phyloP scores from a whole-genome alignment of 306 rosid species.

The Boehmeria nivea region DNA sequence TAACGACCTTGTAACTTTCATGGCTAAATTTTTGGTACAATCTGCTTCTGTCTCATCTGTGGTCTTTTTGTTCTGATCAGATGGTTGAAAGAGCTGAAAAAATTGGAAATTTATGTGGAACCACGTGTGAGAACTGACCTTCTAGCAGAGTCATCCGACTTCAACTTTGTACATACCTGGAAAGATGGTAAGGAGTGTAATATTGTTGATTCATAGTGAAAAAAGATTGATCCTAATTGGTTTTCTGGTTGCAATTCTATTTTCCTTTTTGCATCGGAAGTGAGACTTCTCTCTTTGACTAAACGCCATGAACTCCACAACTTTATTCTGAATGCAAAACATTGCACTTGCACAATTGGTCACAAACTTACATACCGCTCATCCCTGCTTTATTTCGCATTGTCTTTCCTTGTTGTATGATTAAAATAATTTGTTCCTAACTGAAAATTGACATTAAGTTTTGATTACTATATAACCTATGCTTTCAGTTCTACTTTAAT shows the following conservation, averaged over 20 bases:
- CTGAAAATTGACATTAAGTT: background rate
- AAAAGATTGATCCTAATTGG: background rate
- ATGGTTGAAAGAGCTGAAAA: conserved; percentile 79
- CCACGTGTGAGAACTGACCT: conserved; percentile 75
- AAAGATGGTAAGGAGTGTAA: conserved; percentile 59
- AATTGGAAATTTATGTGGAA: conserved; percentile 70
- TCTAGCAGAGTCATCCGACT: conserved; percentile 68
- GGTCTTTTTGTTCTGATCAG: conserved; percentile 34
- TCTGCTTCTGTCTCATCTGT: conserved; percentile 7
- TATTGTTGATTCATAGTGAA: background rate
- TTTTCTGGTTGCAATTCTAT: background rate
- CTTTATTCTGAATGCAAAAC: too few species aligned
- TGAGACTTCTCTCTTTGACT: background rate
- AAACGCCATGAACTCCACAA: background rate
- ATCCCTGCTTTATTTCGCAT: too few species aligned
- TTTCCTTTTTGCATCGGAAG: background rate
- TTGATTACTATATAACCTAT: background rate
- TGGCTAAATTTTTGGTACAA: conserved; percentile 8
- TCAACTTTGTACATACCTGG: conserved; percentile 76
- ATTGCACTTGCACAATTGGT: background rate
- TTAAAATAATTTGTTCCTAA: too few species aligned
- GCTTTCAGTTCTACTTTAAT: background rate
- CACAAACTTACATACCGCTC: too few species aligned
- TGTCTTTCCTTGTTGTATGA: too few species aligned
- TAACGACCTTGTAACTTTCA: background rate